Percentiles rank a stretch among this genome's conserved stretches.
These are phyloP conservation scores for Lipomyces sp. DNA, from an alignment of 805 yeast genomes.

Conservation along the genomic window DNA sequence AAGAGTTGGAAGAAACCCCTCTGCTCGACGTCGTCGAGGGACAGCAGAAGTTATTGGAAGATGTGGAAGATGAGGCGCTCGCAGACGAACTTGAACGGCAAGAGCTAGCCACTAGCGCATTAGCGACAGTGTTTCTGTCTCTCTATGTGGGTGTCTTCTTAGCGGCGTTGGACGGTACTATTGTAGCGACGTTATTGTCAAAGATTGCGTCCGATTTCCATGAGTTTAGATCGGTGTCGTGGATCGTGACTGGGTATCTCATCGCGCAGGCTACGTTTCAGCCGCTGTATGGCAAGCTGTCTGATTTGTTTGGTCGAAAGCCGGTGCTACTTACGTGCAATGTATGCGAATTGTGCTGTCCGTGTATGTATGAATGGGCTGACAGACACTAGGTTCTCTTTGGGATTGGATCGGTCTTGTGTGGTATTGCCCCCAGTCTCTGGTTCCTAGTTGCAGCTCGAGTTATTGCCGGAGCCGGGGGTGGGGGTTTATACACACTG, in stretches of 20 bases:
- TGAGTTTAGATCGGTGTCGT: slow-evolving; percentile 56
- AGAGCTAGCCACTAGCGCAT: slow-evolving; percentile 11
- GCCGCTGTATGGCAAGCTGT: slow-evolving; percentile 70
- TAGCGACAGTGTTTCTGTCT: slow-evolving; percentile 20
- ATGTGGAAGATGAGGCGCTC: slow-evolving; percentile 11
- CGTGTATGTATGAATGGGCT: too few relatives aligned
- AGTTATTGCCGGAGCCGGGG: slow-evolving; percentile 83
- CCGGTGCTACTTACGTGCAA: slow-evolving; percentile 52
- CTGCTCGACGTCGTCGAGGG: not conserved
- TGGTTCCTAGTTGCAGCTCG: slow-evolving; percentile 46
- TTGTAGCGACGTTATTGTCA: slow-evolving; percentile 58
- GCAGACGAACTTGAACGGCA: slow-evolving; percentile 14
- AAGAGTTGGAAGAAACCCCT: not conserved
- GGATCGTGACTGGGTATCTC: slow-evolving; percentile 77
- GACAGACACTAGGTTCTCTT: slow-evolving; percentile 47
- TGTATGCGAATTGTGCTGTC: slow-evolving; percentile 16
- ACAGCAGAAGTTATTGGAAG: not conserved
- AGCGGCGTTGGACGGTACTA: slow-evolving; percentile 56
- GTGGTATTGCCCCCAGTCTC: slow-evolving; percentile 48
- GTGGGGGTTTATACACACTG: slow-evolving; percentile 81
- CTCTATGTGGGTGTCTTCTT: slow-evolving; percentile 51
- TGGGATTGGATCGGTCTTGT: slow-evolving; percentile 55
- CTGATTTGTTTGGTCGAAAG: slow-evolving; percentile 58
- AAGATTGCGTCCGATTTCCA: slow-evolving; percentile 66
- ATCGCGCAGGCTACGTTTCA: slow-evolving; percentile 75